Percentiles rank a stretch among this genome's conserved stretches.
phyloP scores from a whole-genome alignment of 2,329 filamentous ascomycete species.

The Pyrenochaeta sp. region DNA sequence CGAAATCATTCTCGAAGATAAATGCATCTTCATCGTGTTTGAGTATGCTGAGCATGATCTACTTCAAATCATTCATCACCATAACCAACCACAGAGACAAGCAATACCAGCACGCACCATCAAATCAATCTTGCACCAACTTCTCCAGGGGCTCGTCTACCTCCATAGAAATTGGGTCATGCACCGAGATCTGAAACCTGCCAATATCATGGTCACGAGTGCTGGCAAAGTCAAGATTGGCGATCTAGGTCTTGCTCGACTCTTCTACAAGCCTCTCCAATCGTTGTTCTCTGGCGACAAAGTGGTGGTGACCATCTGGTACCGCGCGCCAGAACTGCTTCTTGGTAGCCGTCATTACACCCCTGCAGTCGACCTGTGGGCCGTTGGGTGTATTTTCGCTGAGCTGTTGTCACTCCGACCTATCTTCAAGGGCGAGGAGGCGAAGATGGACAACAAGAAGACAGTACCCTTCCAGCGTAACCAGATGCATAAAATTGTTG shows the following conservation, averaged over 20 bases:
- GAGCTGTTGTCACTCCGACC: constrained; percentile 88
- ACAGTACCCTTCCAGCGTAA: constrained; percentile 96
- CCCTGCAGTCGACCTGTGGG: constrained; percentile 96
- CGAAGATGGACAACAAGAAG: constrained; percentile 98
- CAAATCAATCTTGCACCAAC: constrained; percentile 93
- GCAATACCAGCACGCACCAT: constrained; percentile 88
- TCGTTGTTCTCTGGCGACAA: constrained; percentile 94
- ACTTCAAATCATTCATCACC: constrained; percentile 97
- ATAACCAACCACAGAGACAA: constrained; percentile 86
- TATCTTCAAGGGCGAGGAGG: constrained; percentile 98
- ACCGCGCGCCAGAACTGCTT: constrained; percentile 91
- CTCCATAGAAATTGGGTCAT: constrained; percentile 97
- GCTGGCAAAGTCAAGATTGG: constrained; percentile 91
- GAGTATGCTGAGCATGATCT: constrained; percentile 98
- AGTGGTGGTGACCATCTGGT: constrained; percentile 99
- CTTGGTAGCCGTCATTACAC: constrained; percentile 96
- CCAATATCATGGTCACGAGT: constrained; percentile 98
- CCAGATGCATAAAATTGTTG: constrained; percentile 98
- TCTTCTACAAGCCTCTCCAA: constrained; percentile 93
- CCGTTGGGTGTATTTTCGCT: constrained; percentile 96
- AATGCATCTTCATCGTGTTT: constrained; percentile 99
- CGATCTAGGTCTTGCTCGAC: constrained; percentile 86
- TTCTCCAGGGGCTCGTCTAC: constrained; percentile 93
- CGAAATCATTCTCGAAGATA: constrained; percentile 97
- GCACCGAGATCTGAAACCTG: constrained; percentile 94